These are phyloP conservation scores for Ocimum tenuiflorum DNA, from an alignment of 257 asterid species.

Conservation along the genomic window DNA sequence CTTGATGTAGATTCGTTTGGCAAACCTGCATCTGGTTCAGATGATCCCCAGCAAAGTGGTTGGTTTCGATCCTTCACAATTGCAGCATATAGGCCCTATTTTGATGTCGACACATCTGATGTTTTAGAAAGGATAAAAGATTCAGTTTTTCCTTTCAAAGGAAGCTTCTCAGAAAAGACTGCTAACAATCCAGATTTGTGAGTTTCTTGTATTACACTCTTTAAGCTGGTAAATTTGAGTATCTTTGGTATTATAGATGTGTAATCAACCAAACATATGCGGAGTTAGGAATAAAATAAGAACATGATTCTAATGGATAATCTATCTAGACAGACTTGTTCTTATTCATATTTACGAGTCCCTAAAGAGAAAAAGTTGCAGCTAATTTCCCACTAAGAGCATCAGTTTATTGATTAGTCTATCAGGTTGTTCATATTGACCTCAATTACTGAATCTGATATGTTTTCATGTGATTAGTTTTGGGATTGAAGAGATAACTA, in stretches of 20 bases:
- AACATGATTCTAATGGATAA: neutral
- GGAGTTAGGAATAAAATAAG: neutral
- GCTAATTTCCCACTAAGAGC: neutral
- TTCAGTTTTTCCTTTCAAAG: constrained; percentile 81
- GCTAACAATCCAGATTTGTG: constrained; percentile 81
- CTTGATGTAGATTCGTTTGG: constrained; percentile 67
- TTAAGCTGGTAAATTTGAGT: neutral
- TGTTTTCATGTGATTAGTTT: neutral
- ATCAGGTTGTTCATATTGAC: constrained; percentile 3
- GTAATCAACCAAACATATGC: neutral
- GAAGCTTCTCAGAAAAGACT: constrained; percentile 83
- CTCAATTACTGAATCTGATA: neutral
- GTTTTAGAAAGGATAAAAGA: constrained; percentile 84
- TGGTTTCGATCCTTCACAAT: constrained; percentile 80
- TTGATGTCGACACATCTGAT: constrained; percentile 95
- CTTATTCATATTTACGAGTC: neutral
- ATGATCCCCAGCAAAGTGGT: constrained; percentile 68
- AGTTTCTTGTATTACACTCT: constrained; percentile 23
- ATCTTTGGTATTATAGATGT: neutral
- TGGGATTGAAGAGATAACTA: neutral
- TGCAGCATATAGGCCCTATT: constrained; percentile 89
- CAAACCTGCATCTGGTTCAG: constrained; percentile 68
- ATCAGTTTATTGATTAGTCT: neutral
- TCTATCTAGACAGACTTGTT: neutral
- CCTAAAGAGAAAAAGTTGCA: neutral